A percentile compares a stretch with the other conserved stretches of the same genome.
Evolutionary conservation across 2,329 filamentous ascomycete species (phyloP).

Genomic region (Aspergillus japonicus): DNA sequence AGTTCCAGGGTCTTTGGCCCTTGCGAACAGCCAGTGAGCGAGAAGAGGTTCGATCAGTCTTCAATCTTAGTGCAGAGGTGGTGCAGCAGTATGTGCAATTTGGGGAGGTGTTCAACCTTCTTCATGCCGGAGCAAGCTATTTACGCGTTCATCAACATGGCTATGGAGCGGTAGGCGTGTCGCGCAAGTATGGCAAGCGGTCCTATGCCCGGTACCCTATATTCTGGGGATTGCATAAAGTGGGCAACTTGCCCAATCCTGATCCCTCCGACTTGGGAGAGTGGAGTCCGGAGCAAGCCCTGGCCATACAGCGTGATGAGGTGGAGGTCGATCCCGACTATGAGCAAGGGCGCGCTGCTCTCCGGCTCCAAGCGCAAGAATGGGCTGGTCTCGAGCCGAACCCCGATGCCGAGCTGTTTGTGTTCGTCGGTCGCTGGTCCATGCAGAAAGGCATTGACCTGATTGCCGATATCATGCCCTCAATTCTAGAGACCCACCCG

Average conservation of each 20-base stretch:
- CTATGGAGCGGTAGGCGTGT: conserved; percentile 65
- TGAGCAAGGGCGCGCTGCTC: conserved; percentile 52
- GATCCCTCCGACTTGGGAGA: conserved; percentile 57
- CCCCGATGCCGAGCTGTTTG: conserved; percentile 61
- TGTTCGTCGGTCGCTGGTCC: conserved; percentile 67
- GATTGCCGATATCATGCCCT: conserved; percentile 65
- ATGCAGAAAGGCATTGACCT: conserved; percentile 67
- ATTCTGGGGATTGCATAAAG: conserved; percentile 63
- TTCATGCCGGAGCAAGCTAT: conserved; percentile 64
- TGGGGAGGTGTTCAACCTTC: conserved; percentile 65
- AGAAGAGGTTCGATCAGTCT: conserved; percentile 62
- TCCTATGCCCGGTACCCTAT: conserved; percentile 66
- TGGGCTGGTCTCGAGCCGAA: conserved; percentile 63
- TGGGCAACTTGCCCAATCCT: conserved; percentile 63
- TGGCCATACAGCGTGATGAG: conserved; percentile 46
- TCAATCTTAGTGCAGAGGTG: conserved; percentile 57
- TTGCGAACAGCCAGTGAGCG: conserved; percentile 61
- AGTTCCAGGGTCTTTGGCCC: conserved; percentile 67
- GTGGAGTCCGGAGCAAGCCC: conserved; percentile 57
- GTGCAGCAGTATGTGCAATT: conserved; percentile 64
- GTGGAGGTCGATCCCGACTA: conserved; percentile 54
- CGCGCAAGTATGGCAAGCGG: conserved; percentile 66
- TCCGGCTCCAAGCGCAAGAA: conserved; percentile 63
- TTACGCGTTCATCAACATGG: conserved; percentile 65
- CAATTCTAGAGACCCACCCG: conserved; percentile 59